Conservation (phyloP, 176 grass and related monocot species). For the Miscanthus lutarioriparius region DNA sequence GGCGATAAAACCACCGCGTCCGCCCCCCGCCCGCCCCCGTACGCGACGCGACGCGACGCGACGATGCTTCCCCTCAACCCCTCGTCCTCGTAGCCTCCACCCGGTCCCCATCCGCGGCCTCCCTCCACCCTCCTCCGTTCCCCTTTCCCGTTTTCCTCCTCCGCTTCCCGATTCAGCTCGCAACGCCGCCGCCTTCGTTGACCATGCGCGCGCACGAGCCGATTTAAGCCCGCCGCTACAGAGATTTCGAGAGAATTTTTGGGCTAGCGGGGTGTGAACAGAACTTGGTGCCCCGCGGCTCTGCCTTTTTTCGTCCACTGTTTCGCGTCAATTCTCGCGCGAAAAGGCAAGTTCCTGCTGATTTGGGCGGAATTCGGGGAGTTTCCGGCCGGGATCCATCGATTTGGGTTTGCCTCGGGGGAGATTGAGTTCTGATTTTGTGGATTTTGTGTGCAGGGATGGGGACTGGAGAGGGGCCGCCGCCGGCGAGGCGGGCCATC, state of each 20-base stretch:
- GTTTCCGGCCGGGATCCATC: slow-evolving; percentile 23
- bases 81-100: slow-evolving; percentile 19
- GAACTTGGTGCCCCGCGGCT: slow-evolving; percentile 14
- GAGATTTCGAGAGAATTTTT: neutral
- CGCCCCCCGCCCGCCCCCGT: neutral
- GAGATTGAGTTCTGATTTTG: slow-evolving; percentile 47
- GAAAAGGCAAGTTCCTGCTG: slow-evolving; percentile 25
- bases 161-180: neutral
- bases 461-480: slow-evolving; percentile 49
- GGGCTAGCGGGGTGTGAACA: neutral
- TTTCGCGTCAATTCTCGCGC: slow-evolving; percentile 34
- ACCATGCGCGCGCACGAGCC: slow-evolving; percentile 7
- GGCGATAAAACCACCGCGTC: slow-evolving; percentile 51
- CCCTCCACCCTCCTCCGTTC: neutral
- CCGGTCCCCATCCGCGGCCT: neutral
- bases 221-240: slow-evolving; percentile 25
- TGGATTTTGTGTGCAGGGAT: slow-evolving; percentile 47
- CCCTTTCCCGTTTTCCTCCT: slow-evolving; percentile 12
- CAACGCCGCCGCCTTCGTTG: slow-evolving; percentile 30
- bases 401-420: slow-evolving; percentile 26
- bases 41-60: slow-evolving; percentile 1
- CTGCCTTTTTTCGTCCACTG: slow-evolving; percentile 5
- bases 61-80: slow-evolving; percentile 30
- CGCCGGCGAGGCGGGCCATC: slow-evolving; percentile 26
- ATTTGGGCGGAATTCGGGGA: slow-evolving; percentile 5